phyloP scores from a whole-genome alignment of 1,284 basidiomycete genomes.

The Papiliotrema flavescens region DNA sequence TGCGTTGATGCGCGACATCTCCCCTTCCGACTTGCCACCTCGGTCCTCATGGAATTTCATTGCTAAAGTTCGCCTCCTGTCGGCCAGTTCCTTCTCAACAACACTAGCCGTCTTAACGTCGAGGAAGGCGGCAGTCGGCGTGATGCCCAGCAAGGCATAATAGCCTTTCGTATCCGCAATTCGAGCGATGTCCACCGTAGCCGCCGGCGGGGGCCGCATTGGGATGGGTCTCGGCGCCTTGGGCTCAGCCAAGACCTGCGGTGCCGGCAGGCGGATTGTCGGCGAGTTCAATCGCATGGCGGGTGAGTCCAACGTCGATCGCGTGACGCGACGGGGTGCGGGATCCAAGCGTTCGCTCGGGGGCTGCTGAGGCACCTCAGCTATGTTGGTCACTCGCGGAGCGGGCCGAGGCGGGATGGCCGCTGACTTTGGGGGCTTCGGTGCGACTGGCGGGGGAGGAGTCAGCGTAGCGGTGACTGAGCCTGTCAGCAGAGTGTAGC shows the following conservation, averaged over 20 bases:
- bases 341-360: too few species aligned
- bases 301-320: too few species aligned
- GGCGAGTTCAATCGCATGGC: too few species aligned
- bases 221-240: neutral
- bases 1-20: slow-evolving; percentile 2
- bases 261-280: too few species aligned
- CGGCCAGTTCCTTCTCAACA: slow-evolving; percentile 6
- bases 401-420: too few species aligned
- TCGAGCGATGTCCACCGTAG: neutral
- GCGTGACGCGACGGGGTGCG: too few species aligned
- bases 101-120: neutral
- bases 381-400: too few species aligned
- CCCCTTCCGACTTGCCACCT: neutral
- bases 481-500: too few species aligned
- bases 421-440: too few species aligned
- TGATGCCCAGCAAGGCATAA: slow-evolving; percentile 11
- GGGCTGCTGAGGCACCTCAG: too few species aligned
- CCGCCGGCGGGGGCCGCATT: neutral
- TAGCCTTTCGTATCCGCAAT: slow-evolving; percentile 9
- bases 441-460: too few species aligned
- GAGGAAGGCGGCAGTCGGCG: slow-evolving; percentile 4
- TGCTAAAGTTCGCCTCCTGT: neutral
- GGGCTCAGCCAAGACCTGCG: neutral
- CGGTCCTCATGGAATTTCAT: neutral
- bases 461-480: too few species aligned